Evolutionary conservation across 768 basidiomycete species (phyloP).

Genomic region (Neoboletus subvelutipes): DNA sequence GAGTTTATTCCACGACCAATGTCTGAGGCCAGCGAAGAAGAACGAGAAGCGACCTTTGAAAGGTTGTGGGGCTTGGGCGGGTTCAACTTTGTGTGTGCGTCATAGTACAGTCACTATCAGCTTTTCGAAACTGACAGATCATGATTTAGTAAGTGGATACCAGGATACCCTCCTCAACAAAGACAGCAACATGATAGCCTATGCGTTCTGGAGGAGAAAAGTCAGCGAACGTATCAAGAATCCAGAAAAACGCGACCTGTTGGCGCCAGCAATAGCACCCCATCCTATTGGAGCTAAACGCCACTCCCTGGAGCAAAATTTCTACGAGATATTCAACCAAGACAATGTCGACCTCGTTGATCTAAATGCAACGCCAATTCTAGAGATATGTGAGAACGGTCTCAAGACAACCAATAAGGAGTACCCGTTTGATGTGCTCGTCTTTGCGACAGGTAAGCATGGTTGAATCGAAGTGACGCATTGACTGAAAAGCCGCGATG

Average conservation of each 20-base stretch:
- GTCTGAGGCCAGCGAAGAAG: constrained; percentile 5
- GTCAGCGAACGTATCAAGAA: constrained; percentile 15
- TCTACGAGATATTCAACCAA: constrained; percentile 15
- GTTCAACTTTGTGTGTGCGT: constrained; percentile 9
- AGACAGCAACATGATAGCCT: not conserved
- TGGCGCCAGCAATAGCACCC: constrained; percentile 13
- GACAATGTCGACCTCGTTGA: constrained; percentile 19
- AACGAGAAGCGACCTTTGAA: constrained; percentile 12
- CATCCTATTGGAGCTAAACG: constrained; percentile 13
- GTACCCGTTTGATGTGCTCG: constrained; percentile 13
- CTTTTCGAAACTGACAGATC: not conserved
- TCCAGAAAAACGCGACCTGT: constrained; percentile 8
- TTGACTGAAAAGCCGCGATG: not conserved
- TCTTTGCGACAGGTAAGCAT: constrained; percentile 17
- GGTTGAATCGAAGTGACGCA: not conserved
- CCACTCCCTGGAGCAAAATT: constrained; percentile 8
- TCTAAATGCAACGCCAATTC: constrained; percentile 3
- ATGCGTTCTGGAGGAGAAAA: constrained; percentile 17
- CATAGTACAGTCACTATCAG: too few relatives aligned
- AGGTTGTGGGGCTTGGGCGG: constrained; percentile 8
- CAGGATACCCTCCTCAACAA: not conserved
- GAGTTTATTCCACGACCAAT: not conserved
- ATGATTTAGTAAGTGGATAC: constrained; percentile 6
- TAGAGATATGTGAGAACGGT: constrained; percentile 9
- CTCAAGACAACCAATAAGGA: constrained; percentile 7